Evolutionary conservation across 2,329 filamentous ascomycete species (phyloP).

Genomic region (Phyllosticta citribraziliensis): DNA sequence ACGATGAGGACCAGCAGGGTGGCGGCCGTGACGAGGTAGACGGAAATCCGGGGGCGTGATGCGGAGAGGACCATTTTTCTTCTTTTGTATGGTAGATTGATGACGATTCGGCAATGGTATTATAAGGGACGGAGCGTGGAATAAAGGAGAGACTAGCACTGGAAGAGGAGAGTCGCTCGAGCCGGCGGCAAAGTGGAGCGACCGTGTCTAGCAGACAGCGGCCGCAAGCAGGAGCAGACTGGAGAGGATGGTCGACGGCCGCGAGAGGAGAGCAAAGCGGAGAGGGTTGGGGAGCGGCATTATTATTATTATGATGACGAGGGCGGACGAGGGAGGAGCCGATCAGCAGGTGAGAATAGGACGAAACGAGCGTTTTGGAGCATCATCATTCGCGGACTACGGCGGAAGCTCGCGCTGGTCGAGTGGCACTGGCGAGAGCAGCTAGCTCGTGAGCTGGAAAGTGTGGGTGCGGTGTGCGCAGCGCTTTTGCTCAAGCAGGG

Average conservation of each 20-base stretch:
- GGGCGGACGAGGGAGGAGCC: not conserved
- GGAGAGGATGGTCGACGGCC: not conserved
- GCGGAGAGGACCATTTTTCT: not conserved
- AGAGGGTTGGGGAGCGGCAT: not conserved
- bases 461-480: not conserved
- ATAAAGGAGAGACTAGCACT: not conserved
- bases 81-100: not conserved
- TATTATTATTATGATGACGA: not conserved
- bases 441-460: not conserved
- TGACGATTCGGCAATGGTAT: not conserved
- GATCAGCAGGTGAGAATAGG: not conserved
- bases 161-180: not conserved
- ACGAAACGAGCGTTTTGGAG: not conserved
- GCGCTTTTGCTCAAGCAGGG: not conserved
- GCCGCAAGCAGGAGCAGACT: not conserved
- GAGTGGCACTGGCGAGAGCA: not conserved
- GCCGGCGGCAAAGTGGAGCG: not conserved
- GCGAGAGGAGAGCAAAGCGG: not conserved
- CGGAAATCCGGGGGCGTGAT: conserved; percentile 2
- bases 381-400: not conserved
- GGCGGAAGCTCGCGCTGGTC: not conserved
- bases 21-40: conserved; percentile 9
- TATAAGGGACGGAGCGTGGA: not conserved
- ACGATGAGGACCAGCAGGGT: conserved; percentile 5
- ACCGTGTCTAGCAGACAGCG: not conserved